Conservation (phyloP, 768 basidiomycete species). For the Kwoniella sp. region DNA sequence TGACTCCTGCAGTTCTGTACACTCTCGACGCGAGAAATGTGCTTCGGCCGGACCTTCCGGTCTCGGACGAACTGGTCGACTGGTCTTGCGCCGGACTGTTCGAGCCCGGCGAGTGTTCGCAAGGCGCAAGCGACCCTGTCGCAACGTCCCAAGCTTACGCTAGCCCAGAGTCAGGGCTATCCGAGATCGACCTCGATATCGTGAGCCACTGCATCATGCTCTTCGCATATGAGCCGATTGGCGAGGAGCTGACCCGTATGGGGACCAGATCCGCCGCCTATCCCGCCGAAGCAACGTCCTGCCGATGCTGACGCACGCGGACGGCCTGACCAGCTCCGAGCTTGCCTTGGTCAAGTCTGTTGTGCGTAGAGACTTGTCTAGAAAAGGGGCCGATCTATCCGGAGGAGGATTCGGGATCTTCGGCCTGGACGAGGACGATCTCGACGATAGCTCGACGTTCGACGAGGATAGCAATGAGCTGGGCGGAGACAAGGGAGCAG, state of each 20-base stretch:
- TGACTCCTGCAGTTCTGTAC: slow-evolving; percentile 26
- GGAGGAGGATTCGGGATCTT: slow-evolving; percentile 37
- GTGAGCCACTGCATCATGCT: slow-evolving; percentile 9
- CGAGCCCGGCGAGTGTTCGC: slow-evolving; percentile 10
- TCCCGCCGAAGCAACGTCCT: slow-evolving; percentile 27
- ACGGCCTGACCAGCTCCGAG: slow-evolving; percentile 26
- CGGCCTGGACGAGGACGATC: slow-evolving; percentile 13
- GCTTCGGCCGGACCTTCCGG: slow-evolving; percentile 8
- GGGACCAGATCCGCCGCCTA: slow-evolving; percentile 35
- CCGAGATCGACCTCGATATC: slow-evolving; percentile 21
- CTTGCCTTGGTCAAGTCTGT: slow-evolving; percentile 14
- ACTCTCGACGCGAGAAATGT: slow-evolving; percentile 37
- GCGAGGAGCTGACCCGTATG: neutral
- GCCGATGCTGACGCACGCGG: slow-evolving; percentile 32
- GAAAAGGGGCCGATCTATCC: slow-evolving; percentile 5
- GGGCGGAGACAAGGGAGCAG: neutral
- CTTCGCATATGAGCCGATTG: neutral
- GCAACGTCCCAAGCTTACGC: neutral
- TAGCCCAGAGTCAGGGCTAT: neutral
- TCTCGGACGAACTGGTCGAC: slow-evolving; percentile 13
- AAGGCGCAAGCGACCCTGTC: neutral
- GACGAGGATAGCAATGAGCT: neutral
- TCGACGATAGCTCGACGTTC: neutral
- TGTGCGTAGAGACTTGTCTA: slow-evolving; percentile 22
- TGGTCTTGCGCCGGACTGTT: slow-evolving; percentile 33